These are phyloP conservation scores for Aureobasidium lini DNA, from an alignment of 2,329 filamentous ascomycete species.

Conservation along the genomic window DNA sequence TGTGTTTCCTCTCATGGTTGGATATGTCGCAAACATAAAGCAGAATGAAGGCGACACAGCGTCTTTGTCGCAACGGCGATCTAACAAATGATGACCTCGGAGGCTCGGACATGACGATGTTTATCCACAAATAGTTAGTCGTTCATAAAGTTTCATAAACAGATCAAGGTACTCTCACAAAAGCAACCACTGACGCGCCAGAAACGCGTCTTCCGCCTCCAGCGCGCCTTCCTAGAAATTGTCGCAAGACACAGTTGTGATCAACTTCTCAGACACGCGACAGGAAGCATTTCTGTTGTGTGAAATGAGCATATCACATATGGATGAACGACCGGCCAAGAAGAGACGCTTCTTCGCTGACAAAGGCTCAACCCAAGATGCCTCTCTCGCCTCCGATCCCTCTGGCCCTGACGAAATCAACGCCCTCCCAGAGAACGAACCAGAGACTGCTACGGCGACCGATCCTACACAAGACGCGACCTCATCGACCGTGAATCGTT, in stretches of 20 bases:
- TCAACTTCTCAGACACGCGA: neutral
- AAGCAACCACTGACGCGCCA: neutral
- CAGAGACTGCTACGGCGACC: neutral
- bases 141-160: neutral
- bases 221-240: neutral
- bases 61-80: neutral
- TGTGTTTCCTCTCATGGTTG: neutral
- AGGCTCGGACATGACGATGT: slow-evolving; percentile 1
- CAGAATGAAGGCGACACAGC: neutral
- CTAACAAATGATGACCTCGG: neutral
- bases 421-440: slow-evolving; percentile 24
- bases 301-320: slow-evolving; percentile 27
- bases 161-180: neutral
- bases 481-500: slow-evolving; percentile 29
- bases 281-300: neutral
- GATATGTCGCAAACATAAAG: too few species aligned
- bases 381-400: slow-evolving; percentile 23
- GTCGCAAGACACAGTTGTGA: neutral
- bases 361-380: slow-evolving; percentile 29
- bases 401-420: slow-evolving; percentile 27
- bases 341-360: slow-evolving; percentile 58
- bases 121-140: neutral
- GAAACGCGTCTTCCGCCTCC: slow-evolving; percentile 17
- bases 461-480: slow-evolving; percentile 4
- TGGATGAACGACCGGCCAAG: slow-evolving; percentile 50